Evolutionary conservation across 2,329 filamentous ascomycete species (phyloP).

Genomic region (Stagonosporopsis chrysanthemi): DNA sequence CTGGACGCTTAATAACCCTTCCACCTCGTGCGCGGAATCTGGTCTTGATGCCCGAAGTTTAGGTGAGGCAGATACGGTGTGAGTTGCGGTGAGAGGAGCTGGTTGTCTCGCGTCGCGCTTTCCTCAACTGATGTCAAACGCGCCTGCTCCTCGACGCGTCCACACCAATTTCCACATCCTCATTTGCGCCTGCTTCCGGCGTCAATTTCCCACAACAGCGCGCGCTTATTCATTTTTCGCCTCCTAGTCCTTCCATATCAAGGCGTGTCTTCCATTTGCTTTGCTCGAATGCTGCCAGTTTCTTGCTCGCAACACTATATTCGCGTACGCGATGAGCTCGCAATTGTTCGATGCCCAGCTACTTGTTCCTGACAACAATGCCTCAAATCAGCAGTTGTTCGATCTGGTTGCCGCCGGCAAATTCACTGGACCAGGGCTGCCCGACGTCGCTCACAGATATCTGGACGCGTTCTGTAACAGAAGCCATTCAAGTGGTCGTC

Average conservation of each 20-base stretch:
- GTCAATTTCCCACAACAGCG: constrained; percentile 15
- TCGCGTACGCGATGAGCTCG: constrained; percentile 23
- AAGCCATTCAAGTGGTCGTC: constrained; percentile 21
- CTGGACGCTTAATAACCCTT: background rate
- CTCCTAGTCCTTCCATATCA: constrained; percentile 2
- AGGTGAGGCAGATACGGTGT: constrained; percentile 7
- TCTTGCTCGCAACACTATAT: background rate
- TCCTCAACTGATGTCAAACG: constrained; percentile 28
- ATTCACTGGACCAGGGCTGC: constrained; percentile 19
- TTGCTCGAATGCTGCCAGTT: constrained; percentile 14
- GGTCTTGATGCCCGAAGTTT: constrained; percentile 1
- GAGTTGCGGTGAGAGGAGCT: constrained; percentile 16
- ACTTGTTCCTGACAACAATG: constrained; percentile 28
- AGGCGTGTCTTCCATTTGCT: background rate
- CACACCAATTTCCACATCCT: constrained; percentile 15
- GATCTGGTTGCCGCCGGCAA: constrained; percentile 24
- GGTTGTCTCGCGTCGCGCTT: constrained; percentile 28
- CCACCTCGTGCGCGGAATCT: background rate
- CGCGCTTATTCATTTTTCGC: constrained; percentile 10
- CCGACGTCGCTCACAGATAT: constrained; percentile 31
- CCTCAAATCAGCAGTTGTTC: constrained; percentile 27
- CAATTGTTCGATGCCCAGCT: constrained; percentile 33
- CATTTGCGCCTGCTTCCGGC: constrained; percentile 16
- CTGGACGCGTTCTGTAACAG: constrained; percentile 38
- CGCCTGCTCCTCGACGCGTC: constrained; percentile 16